Evolutionary conservation across 352 stramenopile species (phyloP).

Genomic region (Phytophthora chlamydospora): DNA sequence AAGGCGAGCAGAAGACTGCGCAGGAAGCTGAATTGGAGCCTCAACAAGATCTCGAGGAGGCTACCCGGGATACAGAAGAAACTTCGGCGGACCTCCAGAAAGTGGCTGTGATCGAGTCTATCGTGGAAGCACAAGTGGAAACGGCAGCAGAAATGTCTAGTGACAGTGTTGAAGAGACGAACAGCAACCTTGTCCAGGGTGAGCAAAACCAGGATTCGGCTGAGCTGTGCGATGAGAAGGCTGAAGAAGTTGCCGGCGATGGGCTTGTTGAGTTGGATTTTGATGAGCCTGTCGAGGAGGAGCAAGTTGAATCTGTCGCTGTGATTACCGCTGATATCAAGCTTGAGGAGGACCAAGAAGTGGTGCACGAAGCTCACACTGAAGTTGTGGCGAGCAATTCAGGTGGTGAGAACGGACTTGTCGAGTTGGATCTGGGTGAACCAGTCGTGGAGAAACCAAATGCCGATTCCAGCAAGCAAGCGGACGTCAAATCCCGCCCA

Average conservation of each 20-base stretch:
- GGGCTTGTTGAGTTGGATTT: neutral
- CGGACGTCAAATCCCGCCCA: conserved; percentile 29
- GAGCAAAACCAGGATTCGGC: neutral
- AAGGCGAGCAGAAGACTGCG: neutral
- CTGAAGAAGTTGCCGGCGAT: neutral
- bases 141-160: too few species aligned
- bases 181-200: too few species aligned
- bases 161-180: too few species aligned
- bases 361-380: neutral
- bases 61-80: too few species aligned
- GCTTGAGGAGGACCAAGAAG: neutral
- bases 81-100: too few species aligned
- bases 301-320: neutral
- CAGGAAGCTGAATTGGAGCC: neutral
- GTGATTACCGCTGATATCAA: neutral
- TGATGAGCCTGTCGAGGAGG: neutral
- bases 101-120: too few species aligned
- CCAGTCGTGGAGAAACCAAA: conserved; percentile 3
- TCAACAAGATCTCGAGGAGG: neutral
- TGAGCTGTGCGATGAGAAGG: neutral
- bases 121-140: too few species aligned
- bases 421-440: conserved; percentile 14
- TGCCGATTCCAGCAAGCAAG: conserved; percentile 12
- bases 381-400: too few species aligned
- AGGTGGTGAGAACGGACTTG: neutral